phyloP scores from a whole-genome alignment of 2,329 filamentous ascomycete species.

The Neoascochyta sp. region DNA sequence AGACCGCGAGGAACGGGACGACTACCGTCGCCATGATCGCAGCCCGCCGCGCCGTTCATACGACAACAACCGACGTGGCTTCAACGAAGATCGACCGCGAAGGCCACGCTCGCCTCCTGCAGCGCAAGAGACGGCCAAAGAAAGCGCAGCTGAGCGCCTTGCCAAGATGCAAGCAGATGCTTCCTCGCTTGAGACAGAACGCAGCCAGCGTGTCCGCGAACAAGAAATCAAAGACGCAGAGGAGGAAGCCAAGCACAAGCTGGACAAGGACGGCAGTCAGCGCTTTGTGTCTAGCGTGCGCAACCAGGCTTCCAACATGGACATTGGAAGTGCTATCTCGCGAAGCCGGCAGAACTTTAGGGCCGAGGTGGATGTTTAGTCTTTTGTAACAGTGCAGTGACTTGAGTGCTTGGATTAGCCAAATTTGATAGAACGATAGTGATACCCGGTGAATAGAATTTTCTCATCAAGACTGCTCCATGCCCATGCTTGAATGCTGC shows the following conservation, averaged over 20 bases:
- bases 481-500: no score
- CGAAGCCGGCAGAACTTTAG: slow-evolving; percentile 21
- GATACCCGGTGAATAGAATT: no score
- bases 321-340: slow-evolving; percentile 28
- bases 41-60: slow-evolving; percentile 11
- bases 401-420: no score
- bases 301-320: slow-evolving; percentile 21
- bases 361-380: slow-evolving; percentile 16
- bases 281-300: slow-evolving; percentile 24
- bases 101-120: slow-evolving; percentile 6
- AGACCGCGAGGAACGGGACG: slow-evolving; percentile 15
- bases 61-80: slow-evolving; percentile 12
- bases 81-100: slow-evolving; percentile 7
- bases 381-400: no score
- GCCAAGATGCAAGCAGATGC: slow-evolving; percentile 36
- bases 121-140: slow-evolving; percentile 8
- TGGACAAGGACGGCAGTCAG: slow-evolving; percentile 21
- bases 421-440: no score
- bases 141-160: slow-evolving; percentile 27
- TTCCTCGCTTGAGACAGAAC: slow-evolving; percentile 30
- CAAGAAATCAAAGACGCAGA: slow-evolving; percentile 32
- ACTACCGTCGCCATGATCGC: slow-evolving; percentile 20
- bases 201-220: slow-evolving; percentile 30
- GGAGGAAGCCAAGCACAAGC: slow-evolving; percentile 26
- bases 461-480: no score